Percentiles rank a stretch among this genome's conserved stretches.
These are phyloP conservation scores for Pelargonium australe DNA, from an alignment of 441 rosid species.

Conservation along the genomic window DNA sequence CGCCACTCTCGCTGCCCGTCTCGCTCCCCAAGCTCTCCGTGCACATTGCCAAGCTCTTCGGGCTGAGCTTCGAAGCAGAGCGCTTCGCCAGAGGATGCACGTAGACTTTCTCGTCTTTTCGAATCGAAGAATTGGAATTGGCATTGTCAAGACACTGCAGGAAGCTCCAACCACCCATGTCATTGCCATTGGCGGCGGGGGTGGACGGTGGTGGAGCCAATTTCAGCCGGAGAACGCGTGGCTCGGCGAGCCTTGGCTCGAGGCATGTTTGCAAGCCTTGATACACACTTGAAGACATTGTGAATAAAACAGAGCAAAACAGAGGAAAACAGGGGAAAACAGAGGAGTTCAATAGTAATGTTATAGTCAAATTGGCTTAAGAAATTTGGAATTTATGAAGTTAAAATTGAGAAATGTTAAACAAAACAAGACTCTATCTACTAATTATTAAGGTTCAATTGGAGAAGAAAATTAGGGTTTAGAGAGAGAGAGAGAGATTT, in stretches of 20 bases:
- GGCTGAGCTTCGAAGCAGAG: slow-evolving; percentile 6
- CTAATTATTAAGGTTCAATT: too few relatives aligned
- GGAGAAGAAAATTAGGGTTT: too few relatives aligned
- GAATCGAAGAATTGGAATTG: slow-evolving; percentile 17
- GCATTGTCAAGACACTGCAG: slow-evolving; percentile 26
- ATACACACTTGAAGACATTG: not conserved
- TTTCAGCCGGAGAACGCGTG: slow-evolving; percentile 2
- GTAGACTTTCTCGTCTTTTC: slow-evolving; percentile 23
- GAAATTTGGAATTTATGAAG: too few relatives aligned
- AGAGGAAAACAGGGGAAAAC: too few relatives aligned
- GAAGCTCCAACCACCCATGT: slow-evolving; percentile 42
- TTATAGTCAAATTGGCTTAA: too few relatives aligned
- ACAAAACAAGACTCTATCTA: too few relatives aligned
- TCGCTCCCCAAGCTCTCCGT: slow-evolving; percentile 22
- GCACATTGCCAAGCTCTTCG: slow-evolving; percentile 23
- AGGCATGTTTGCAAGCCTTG: not conserved
- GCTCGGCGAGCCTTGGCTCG: not conserved
- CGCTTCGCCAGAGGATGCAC: slow-evolving; percentile 24
- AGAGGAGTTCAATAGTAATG: too few relatives aligned
- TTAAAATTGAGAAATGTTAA: too few relatives aligned
- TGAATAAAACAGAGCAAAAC: not conserved
- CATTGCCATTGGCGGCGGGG: not conserved
- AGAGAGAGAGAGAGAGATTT: not conserved
- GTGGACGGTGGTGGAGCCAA: slow-evolving; percentile 19
- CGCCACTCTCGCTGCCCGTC: slow-evolving; percentile 15